Percentiles rank a stretch among this genome's conserved stretches.
Conservation (phyloP, 495 filamentous ascomycete species). For the Podospora anserina region DNA sequence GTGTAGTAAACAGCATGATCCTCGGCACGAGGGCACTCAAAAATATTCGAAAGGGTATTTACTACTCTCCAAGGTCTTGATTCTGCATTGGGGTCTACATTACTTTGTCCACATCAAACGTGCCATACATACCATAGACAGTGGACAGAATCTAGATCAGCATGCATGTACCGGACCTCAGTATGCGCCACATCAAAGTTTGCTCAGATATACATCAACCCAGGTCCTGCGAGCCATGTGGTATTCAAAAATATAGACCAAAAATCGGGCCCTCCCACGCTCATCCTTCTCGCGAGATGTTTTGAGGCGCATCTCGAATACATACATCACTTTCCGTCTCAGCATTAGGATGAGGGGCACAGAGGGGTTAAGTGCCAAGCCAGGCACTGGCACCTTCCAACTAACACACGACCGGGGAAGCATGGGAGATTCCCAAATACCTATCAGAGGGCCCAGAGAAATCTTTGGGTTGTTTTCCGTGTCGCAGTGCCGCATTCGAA, state of each 20-base stretch:
- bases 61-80: no score
- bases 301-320: background rate
- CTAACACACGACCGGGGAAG: background rate
- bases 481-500: slow-evolving; percentile 7
- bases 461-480: background rate
- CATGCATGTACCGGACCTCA: background rate
- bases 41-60: no score
- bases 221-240: background rate
- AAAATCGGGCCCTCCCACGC: background rate
- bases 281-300: background rate
- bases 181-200: background rate
- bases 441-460: background rate
- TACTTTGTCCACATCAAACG: background rate
- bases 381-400: slow-evolving; percentile 1
- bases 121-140: no score
- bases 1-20: no score
- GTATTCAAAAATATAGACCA: background rate
- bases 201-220: background rate
- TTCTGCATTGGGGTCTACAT: no score
- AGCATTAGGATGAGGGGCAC: background rate
- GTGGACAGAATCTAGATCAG: no score
- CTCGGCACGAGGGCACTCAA: no score
- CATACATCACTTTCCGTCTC: background rate
- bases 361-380: background rate
- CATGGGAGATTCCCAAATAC: background rate